phyloP scores from a whole-genome alignment of 768 basidiomycete genomes.

The Suillus cothurnatus region DNA sequence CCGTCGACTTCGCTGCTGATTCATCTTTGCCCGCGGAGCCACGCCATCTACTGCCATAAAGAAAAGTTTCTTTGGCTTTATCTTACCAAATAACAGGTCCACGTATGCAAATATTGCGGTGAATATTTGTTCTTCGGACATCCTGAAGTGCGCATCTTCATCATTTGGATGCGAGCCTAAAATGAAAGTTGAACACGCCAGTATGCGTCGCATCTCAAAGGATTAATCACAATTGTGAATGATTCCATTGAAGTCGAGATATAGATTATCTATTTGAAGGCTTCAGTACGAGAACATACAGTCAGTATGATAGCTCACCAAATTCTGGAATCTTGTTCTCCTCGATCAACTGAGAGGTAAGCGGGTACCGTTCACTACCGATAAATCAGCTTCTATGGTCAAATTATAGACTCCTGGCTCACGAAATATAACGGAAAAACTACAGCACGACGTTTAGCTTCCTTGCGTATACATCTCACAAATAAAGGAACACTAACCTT shows the following conservation, averaged over 20 bases:
- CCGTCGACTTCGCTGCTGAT: slow-evolving; percentile 92
- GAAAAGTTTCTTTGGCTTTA: slow-evolving; percentile 96
- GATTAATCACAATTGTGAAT: slow-evolving; percentile 70
- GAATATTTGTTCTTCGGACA: slow-evolving; percentile 97
- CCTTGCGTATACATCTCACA: not conserved
- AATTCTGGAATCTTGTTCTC: slow-evolving; percentile 99
- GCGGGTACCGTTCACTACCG: slow-evolving; percentile 89
- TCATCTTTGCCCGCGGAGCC: slow-evolving; percentile 98
- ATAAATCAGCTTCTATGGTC: slow-evolving; percentile 15
- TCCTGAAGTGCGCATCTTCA: slow-evolving; percentile 91
- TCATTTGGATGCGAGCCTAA: slow-evolving; percentile 94
- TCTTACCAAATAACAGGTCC: slow-evolving; percentile 94
- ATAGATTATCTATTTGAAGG: slow-evolving; percentile 69
- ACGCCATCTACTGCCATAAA: slow-evolving; percentile 99
- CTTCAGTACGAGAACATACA: slow-evolving; percentile 15
- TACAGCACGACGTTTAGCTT: slow-evolving; percentile 33
- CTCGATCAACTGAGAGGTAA: slow-evolving; percentile 96
- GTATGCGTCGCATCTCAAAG: not conserved
- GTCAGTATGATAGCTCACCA: slow-evolving; percentile 47
- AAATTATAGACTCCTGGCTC: slow-evolving; percentile 30
- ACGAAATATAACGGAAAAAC: slow-evolving; percentile 99
- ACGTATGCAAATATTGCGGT: slow-evolving; percentile 97
- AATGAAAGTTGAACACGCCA: slow-evolving; percentile 3
- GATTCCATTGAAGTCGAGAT: slow-evolving; percentile 93
- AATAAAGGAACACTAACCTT: slow-evolving; percentile 47